These are phyloP conservation scores for Fonsecaea multimorphosa DNA, from an alignment of 2,329 filamentous ascomycete genomes.

Conservation along the genomic window DNA sequence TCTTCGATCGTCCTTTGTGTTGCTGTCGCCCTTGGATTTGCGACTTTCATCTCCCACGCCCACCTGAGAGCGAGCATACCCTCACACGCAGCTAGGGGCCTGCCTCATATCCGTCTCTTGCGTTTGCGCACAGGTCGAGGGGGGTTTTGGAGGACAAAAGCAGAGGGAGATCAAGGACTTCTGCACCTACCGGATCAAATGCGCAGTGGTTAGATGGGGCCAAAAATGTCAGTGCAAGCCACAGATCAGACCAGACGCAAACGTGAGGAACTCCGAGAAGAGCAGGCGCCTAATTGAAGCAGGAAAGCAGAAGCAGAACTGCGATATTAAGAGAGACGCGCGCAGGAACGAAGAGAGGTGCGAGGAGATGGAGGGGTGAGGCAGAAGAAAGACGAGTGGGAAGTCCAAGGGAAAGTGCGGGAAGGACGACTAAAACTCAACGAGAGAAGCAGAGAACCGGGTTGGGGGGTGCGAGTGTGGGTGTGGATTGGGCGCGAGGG, in stretches of 20 bases:
- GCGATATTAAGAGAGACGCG: slow-evolving; percentile 38
- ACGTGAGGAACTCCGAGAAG: slow-evolving; percentile 38
- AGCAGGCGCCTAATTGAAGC: slow-evolving; percentile 37
- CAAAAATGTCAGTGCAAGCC: slow-evolving; percentile 37
- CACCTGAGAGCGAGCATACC: background rate
- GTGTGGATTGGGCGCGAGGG: slow-evolving; percentile 14
- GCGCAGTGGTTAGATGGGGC: slow-evolving; percentile 38
- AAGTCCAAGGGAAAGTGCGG: slow-evolving; percentile 34
- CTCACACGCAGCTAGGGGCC: background rate
- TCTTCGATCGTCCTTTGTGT: slow-evolving; percentile 2
- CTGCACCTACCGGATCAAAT: slow-evolving; percentile 38
- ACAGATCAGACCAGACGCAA: slow-evolving; percentile 36
- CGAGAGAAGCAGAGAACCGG: slow-evolving; percentile 9
- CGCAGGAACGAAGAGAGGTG: slow-evolving; percentile 34
- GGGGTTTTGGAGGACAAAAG: slow-evolving; percentile 16
- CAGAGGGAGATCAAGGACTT: slow-evolving; percentile 13
- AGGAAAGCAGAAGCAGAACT: slow-evolving; percentile 38
- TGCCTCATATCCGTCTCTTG: slow-evolving; percentile 12
- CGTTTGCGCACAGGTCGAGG: slow-evolving; percentile 4
- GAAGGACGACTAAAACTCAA: slow-evolving; percentile 30
- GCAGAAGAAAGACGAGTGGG: slow-evolving; percentile 32
- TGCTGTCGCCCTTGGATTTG: slow-evolving; percentile 4
- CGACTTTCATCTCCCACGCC: slow-evolving; percentile 4
- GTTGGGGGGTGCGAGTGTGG: background rate
- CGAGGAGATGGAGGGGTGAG: slow-evolving; percentile 32